Evolutionary conservation across 371 early-diverging fungal species (phyloP), one percentile per base, ranked within the genome.

Genomic region (Syncephalastrum racemosum): DNA sequence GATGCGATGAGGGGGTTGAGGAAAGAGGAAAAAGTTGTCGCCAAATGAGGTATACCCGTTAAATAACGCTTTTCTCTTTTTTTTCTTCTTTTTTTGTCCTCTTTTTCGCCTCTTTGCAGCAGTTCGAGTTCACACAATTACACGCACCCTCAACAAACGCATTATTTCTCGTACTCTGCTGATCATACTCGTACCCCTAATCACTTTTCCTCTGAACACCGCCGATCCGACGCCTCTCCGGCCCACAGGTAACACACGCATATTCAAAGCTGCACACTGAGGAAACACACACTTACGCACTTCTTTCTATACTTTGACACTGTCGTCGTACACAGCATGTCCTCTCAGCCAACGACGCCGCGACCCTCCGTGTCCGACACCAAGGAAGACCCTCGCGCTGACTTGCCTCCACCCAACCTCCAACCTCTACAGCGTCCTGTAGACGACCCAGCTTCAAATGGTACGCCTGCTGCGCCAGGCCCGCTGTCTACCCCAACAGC

Each of bases 341-440:
- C 62, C 22, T 59, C 59, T 19, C 62, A 62, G 41, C 62, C 62
- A 4, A 57, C 62, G 6, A 62, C 62, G n/a, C 62, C 62, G n/a
- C 48, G 50, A 52, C 62, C 62, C 15, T 53, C 60, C 13, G 47
- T 48, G 25, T 58, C 58, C n/a, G 52, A 43, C 27, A 15, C 58
- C 12, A 39, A 44, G 42, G 23, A 23, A 10, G 51, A 24, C 10
- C 19, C 27, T 39, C 51, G 40, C 51, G 36, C 10, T 31, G 36
- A 31, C 10, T 12, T 31, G 2, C 36, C 36, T 31, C 36, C 36
- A 31, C 36, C 36, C 2, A 0, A 23, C 31, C 12, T 16, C 47
- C 31, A 56, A 10, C 56, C 6, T 24, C 48, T 22, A 7, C 49
- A 41, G 23, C 49, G 6, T 24, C 50, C 24, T n/a, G 25, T 25